Conservation (phyloP, 257 asterid species). For the Solanum peruvianum region DNA sequence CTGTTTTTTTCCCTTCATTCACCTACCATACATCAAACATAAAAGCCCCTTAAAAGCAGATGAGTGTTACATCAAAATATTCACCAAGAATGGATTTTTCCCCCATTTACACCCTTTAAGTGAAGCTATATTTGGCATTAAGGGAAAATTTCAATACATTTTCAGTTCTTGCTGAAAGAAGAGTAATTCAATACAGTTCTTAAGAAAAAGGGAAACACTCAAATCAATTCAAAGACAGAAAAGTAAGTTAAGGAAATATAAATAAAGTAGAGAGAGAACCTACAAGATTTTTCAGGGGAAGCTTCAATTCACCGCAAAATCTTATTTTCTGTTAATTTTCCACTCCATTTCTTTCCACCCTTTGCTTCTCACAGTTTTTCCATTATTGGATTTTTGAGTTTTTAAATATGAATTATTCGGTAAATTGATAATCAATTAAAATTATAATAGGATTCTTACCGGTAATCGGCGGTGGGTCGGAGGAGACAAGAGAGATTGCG, state of each 20-base stretch:
- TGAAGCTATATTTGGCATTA: too few species aligned
- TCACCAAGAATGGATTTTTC: neutral
- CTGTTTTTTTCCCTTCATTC: conserved; percentile 42
- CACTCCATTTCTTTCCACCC: neutral
- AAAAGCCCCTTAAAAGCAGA: neutral
- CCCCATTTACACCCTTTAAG: too few species aligned
- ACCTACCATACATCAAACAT: conserved; percentile 13
- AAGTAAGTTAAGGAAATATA: neutral
- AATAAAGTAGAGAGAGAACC: neutral
- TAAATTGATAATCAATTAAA: too few species aligned
- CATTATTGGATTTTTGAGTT: too few species aligned
- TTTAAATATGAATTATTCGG: too few species aligned
- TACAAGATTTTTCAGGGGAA: neutral
- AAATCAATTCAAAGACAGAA: neutral
- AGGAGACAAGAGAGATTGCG: neutral
- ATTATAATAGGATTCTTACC: neutral
- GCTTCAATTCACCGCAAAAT: neutral
- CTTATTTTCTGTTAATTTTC: neutral
- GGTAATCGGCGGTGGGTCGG: neutral
- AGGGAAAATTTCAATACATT: too few species aligned
- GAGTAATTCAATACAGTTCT: too few species aligned
- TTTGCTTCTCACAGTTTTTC: neutral
- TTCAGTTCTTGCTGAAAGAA: too few species aligned
- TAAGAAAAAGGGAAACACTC: neutral
- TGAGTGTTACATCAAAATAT: neutral